Evolutionary conservation across 331 rosid genomes (phyloP), one percentile per base, ranked within the genome.

Genomic region (Pyracantha coccinea): DNA sequence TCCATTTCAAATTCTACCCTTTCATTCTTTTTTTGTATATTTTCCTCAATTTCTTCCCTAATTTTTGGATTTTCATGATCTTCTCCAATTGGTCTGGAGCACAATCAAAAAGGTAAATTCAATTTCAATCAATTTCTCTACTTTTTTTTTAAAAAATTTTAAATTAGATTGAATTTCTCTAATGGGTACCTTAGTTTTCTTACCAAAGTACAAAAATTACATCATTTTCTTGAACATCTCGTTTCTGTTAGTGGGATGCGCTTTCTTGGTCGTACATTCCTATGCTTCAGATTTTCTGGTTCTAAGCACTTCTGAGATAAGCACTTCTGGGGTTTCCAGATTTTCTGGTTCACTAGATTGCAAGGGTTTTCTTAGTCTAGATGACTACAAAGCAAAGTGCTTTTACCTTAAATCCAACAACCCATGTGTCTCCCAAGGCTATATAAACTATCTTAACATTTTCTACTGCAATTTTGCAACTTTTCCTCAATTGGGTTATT

Each of bases 401-500:
- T 78, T 78, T 4, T 86, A 75, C 78, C 77, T 95, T 28, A 80
- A 90, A 88, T 60, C 84, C 65, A 4, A 29, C 2, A 52, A 82
- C 75, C 93, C 95, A 3, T 92, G 97, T 76, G 92, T 89, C 15
- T 77, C 92, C 2, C 84, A 87, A 69, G 97, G 99, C 53, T 92
- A 86, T 79, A 50, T 92, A n/a, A 88, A 87, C 77, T 95, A 95
- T 67, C 96, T 95, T 52, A 76, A 81, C 86, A 83, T 95, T 75
- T 95, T 92, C 88, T 95, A 87, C 57, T 95, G 99, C 88, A 83
- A 85, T 69, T 72, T 89, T 78, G 97, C 87, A 50, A 73, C 52
- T 14, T 85, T 62, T 13, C 88, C 92, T 32, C 12, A 79, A 7
- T 72, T 87, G 86, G 97, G 97, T 78, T 75, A 87, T 59, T 16